A percentile compares a stretch with the other conserved stretches of the same genome.
Evolutionary conservation across 2,329 filamentous ascomycete genomes (phyloP).

Genomic region (Fusarium tjaetaba): DNA sequence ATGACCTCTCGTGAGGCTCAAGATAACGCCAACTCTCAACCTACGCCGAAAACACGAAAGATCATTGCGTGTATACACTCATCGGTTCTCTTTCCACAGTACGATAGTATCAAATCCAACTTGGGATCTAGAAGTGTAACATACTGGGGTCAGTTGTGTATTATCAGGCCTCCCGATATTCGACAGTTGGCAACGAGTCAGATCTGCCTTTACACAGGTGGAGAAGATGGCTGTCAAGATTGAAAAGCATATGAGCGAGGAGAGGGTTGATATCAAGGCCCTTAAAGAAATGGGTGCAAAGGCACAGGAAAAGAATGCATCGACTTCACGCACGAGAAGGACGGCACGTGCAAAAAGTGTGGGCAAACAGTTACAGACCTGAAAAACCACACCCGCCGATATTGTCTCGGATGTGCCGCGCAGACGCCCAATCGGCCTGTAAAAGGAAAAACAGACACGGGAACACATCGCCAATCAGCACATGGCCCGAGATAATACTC

Average conservation of each 20-base stretch:
- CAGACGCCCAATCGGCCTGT: neutral
- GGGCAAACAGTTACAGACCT: neutral
- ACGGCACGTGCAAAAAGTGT: neutral
- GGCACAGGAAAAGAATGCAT: neutral
- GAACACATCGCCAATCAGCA: neutral
- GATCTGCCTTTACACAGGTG: neutral
- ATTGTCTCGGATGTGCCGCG: neutral
- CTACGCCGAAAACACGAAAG: too few relatives aligned
- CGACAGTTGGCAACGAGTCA: neutral
- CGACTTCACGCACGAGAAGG: neutral
- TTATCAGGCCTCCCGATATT: neutral
- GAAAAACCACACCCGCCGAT: neutral
- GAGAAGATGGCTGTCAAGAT: neutral
- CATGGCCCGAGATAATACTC: neutral
- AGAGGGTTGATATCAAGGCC: neutral
- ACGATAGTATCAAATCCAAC: neutral
- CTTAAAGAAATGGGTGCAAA: neutral
- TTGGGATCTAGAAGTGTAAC: neutral
- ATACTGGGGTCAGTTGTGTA: neutral
- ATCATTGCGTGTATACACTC: too few relatives aligned
- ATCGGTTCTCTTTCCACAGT: neutral
- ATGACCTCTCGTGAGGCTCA: too few relatives aligned
- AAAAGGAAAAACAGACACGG: neutral
- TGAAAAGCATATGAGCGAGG: neutral
- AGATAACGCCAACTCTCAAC: too few relatives aligned